Conservation (phyloP, 1,284 basidiomycete genomes). For the Fomitopsis betulina region DNA sequence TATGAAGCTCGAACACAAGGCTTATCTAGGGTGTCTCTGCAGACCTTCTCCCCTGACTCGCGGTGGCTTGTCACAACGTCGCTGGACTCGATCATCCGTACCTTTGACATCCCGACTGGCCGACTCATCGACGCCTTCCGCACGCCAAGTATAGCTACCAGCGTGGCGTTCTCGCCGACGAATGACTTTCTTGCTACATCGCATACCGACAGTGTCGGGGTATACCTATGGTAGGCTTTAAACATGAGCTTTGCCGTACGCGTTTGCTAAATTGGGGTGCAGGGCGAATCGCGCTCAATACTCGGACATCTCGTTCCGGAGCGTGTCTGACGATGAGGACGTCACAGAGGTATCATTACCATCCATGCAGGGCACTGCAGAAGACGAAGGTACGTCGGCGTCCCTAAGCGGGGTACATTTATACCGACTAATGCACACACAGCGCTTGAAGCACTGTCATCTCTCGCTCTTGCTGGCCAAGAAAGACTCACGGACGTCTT, state of each 20-base stretch:
- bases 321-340: conserved; percentile 75
- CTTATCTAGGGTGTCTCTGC: background rate
- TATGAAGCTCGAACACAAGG: too few species aligned
- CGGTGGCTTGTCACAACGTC: conserved; percentile 90
- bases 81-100: conserved; percentile 89
- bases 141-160: conserved; percentile 87
- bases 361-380: conserved; percentile 75
- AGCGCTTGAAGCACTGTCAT: conserved; percentile 64
- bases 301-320: conserved; percentile 72
- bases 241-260: background rate
- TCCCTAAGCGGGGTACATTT: background rate
- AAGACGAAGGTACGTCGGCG: conserved; percentile 54
- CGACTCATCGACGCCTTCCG: conserved; percentile 90
- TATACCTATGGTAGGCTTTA: conserved; percentile 79
- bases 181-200: conserved; percentile 95
- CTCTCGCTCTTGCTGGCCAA: conserved; percentile 39
- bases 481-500: conserved; percentile 67
- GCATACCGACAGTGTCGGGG: conserved; percentile 91
- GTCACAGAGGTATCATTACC: conserved; percentile 71
- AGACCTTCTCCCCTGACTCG: conserved; percentile 93
- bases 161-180: conserved; percentile 89
- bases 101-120: conserved; percentile 94
- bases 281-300: conserved; percentile 97
- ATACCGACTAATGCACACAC: conserved; percentile 11
- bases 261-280: background rate